Evolutionary conservation across 2,329 filamentous ascomycete species (phyloP), one percentile per base, ranked within the genome.

Genomic region (Cryphonectria carpinicola): DNA sequence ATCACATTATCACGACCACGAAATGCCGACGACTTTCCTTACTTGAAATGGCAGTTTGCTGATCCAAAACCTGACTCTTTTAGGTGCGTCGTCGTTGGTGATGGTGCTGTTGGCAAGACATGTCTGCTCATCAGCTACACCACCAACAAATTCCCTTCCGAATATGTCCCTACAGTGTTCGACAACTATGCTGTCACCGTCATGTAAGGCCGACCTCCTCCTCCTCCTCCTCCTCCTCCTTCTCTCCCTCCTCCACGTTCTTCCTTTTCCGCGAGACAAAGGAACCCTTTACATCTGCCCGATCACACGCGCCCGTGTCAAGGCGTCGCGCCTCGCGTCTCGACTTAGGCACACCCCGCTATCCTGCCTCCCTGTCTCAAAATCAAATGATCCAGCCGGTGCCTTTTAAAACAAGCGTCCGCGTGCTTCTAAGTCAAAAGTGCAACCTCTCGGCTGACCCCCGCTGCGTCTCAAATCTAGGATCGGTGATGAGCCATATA

Each of bases 121-220:
- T 99, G 96, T 85, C 90, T 99, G 75, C 90, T 99, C 80, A 99
- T 99, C 85, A 97, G 94, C 82, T 99, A 99, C 85, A 99, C 96
- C 75, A 99, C 96, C 75, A 99, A 99, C 88, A 98, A 98, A 80
- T 99, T 99, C 83, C 96, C 96, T 49, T 98, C 95, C 78, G 96
- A 99, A 95, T 99, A 99, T 83, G 96, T 99, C 71, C 96, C 96
- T 67, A 99, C 96, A 41, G 96, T 99, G 74, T 99, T 99, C 83
- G 96, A 99, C 84, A 99, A 99, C 85, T 99, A 99, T 88, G 96
- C 96, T 71, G 96, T 99, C 81, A 99, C 96, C 76, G 96, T 99
- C 76, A 99, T 99, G 96, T 98, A 88, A 91, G 94, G 91, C 77
- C 74, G 61, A 54, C 70, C 62, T 61, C 69, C 35, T 70, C 65